phyloP scores from a whole-genome alignment of 352 stramenopile genomes.

The Pythium apleroticum region DNA sequence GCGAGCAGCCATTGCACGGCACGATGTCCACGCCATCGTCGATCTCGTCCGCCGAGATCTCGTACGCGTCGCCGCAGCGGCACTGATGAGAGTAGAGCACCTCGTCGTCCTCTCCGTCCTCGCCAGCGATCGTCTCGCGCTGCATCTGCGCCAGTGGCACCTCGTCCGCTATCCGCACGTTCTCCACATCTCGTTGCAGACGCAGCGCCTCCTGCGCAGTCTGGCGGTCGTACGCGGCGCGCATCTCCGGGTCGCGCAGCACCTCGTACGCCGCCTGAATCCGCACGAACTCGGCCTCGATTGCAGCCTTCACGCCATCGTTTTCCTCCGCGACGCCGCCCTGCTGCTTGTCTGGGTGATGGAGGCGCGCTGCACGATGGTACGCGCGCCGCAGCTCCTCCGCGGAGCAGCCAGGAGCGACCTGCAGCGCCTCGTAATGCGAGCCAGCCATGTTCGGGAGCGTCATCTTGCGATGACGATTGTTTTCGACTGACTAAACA shows the following conservation, averaged over 20 bases:
- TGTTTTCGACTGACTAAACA: conserved; percentile 15
- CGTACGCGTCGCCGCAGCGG: conserved; percentile 73
- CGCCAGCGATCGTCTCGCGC: conserved; percentile 32
- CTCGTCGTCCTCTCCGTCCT: conserved; percentile 39
- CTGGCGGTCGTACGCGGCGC: conserved; percentile 56
- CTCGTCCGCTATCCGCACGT: conserved; percentile 67
- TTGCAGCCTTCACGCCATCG: conserved; percentile 11
- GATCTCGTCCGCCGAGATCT: conserved; percentile 64
- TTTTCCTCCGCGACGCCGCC: background rate
- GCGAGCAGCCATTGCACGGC: conserved; percentile 76
- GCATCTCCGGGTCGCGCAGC: conserved; percentile 41
- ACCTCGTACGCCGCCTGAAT: conserved; percentile 74
- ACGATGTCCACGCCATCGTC: conserved; percentile 65
- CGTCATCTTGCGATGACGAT: conserved; percentile 13
- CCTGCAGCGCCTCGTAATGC: conserved; percentile 60
- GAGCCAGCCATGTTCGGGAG: conserved; percentile 16
- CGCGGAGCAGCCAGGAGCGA: conserved; percentile 39
- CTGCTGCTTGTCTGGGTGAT: conserved; percentile 67
- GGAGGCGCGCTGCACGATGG: conserved; percentile 51
- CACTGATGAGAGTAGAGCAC: conserved; percentile 62
- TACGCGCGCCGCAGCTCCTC: conserved; percentile 75
- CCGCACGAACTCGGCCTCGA: conserved; percentile 40
- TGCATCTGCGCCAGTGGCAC: conserved; percentile 49
- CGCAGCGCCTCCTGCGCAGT: conserved; percentile 38
- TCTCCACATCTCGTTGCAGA: conserved; percentile 39